phyloP scores from a whole-genome alignment of 345 rosid genomes.

The Boechera divaricarpa region DNA sequence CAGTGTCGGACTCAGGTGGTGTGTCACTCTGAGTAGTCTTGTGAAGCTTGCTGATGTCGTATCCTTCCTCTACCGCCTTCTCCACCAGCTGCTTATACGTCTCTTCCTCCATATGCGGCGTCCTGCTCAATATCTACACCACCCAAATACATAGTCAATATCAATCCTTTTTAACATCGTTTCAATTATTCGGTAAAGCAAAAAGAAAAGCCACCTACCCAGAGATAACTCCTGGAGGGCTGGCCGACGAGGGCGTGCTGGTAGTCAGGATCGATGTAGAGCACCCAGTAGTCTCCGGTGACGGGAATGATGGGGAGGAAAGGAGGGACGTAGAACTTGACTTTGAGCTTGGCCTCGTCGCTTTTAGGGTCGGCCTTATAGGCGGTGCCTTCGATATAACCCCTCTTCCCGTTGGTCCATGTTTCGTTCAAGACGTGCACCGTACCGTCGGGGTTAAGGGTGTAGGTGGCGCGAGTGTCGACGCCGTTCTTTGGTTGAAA shows the following conservation, averaged over 20 bases:
- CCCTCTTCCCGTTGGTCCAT: constrained; percentile 75
- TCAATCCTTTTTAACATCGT: not conserved
- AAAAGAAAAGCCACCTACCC: constrained; percentile 51
- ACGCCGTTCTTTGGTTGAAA: constrained; percentile 79
- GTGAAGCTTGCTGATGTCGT: constrained; percentile 76
- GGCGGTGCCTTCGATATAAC: constrained; percentile 67
- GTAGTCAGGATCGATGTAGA: constrained; percentile 69
- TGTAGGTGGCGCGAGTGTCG: constrained; percentile 85
- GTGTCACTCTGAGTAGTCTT: constrained; percentile 75
- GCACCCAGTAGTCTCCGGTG: constrained; percentile 84
- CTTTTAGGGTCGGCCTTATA: constrained; percentile 74
- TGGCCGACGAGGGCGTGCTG: constrained; percentile 74
- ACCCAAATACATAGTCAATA: not conserved
- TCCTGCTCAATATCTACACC: constrained; percentile 73
- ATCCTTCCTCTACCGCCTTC: constrained; percentile 67
- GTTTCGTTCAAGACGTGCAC: constrained; percentile 84
- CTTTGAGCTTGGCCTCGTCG: constrained; percentile 93
- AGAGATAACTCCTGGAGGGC: constrained; percentile 75
- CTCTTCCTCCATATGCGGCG: constrained; percentile 62
- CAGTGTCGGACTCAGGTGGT: constrained; percentile 60
- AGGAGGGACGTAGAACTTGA: constrained; percentile 87
- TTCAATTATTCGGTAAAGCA: not conserved
- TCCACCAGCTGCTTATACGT: constrained; percentile 61
- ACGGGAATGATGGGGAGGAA: constrained; percentile 85
- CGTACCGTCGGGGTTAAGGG: constrained; percentile 72